Conservation (phyloP, 2,329 filamentous ascomycete species). For the Scedosporium minutisporum region DNA sequence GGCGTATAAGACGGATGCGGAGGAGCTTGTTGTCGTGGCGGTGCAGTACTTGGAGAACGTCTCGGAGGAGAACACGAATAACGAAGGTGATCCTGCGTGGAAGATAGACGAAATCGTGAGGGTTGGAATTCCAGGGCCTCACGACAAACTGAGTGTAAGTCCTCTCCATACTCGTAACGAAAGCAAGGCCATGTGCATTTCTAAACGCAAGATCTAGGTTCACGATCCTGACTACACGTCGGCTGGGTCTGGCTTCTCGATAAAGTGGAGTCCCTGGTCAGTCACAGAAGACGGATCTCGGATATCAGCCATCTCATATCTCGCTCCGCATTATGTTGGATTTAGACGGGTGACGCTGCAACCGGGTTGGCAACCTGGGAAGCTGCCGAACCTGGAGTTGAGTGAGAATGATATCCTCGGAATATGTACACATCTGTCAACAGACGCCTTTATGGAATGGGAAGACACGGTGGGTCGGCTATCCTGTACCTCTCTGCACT, state of each 20-base stretch:
- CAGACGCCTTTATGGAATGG: constrained; percentile 47
- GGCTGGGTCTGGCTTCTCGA: constrained; percentile 36
- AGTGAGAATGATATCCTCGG: constrained; percentile 32
- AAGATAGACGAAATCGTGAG: constrained; percentile 38
- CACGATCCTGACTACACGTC: constrained; percentile 41
- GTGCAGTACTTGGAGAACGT: constrained; percentile 28
- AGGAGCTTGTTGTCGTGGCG: constrained; percentile 40
- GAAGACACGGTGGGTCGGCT: constrained; percentile 34
- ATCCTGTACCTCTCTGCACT: neutral
- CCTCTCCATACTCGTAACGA: neutral
- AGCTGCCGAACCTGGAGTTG: constrained; percentile 27
- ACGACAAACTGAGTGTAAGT: constrained; percentile 19
- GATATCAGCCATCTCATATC: constrained; percentile 38
- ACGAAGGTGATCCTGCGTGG: constrained; percentile 27
- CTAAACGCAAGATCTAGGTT: constrained; percentile 4
- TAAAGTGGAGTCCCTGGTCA: constrained; percentile 48
- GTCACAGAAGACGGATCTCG: constrained; percentile 18
- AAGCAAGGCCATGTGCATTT: too few relatives aligned
- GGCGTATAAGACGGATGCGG: constrained; percentile 40
- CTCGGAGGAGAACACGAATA: constrained; percentile 8
- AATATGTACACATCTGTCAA: constrained; percentile 38
- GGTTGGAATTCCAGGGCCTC: constrained; percentile 28
- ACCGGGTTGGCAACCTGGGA: constrained; percentile 22
- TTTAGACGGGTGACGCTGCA: constrained; percentile 40
- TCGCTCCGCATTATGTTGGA: constrained; percentile 42